A percentile compares a stretch with the other conserved stretches of the same genome.
phyloP scores from a whole-genome alignment of 2,329 filamentous ascomycete genomes.

The Fusarium fracticaudum region DNA sequence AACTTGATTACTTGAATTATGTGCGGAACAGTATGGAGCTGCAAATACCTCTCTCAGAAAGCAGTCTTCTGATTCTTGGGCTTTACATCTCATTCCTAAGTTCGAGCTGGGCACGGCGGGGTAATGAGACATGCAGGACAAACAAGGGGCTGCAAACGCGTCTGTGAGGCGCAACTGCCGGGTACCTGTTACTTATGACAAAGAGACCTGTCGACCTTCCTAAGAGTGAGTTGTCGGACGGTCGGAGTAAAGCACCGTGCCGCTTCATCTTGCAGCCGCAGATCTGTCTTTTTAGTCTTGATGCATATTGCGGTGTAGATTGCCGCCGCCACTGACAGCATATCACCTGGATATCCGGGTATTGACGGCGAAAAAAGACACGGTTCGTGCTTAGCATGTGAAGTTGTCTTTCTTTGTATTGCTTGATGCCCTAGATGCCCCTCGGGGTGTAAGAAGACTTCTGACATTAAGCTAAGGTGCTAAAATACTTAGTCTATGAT shows the following conservation, averaged over 20 bases:
- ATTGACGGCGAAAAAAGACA: neutral
- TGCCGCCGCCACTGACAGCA: neutral
- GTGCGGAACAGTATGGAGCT: rapidly evolving
- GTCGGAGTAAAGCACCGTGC: neutral
- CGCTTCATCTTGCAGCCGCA: neutral
- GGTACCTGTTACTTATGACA: neutral
- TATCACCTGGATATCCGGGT: neutral
- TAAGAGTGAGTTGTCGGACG: neutral
- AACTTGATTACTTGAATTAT: rapidly evolving
- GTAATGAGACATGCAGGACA: neutral
- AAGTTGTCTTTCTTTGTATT: neutral
- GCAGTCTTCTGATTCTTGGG: rapidly evolving
- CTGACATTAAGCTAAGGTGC: no score
- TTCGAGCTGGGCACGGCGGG: neutral
- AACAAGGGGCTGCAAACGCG: neutral
- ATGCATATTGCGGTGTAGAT: neutral
- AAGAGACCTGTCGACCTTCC: rapidly evolving
- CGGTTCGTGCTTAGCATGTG: rapidly evolving
- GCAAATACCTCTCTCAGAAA: no score
- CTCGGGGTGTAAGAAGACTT: no score
- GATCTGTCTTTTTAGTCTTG: neutral
- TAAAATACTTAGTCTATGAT: no score
- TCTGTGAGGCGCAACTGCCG: neutral
- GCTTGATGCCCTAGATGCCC: no score
- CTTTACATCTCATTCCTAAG: neutral